A percentile compares a stretch with the other conserved stretches of the same genome.
Evolutionary conservation across 2,329 filamentous ascomycete genomes (phyloP).

Genomic region (Ceratocystis cubensis): DNA sequence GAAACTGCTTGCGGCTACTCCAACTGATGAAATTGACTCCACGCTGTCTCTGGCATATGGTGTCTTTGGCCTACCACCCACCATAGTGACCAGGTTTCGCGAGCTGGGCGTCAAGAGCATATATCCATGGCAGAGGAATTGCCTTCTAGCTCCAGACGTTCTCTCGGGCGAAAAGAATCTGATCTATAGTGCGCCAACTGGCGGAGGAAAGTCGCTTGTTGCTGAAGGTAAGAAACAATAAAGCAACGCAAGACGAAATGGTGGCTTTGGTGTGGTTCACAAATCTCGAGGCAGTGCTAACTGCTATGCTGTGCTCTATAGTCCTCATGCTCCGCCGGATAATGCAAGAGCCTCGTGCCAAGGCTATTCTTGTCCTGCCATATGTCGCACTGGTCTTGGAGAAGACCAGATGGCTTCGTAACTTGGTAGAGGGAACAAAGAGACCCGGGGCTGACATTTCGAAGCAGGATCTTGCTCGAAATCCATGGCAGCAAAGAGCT

Average conservation of each 20-base stretch:
- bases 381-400: constrained; percentile 73
- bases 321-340: constrained; percentile 62
- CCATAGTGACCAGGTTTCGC: constrained; percentile 52
- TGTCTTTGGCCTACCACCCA: constrained; percentile 47
- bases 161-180: constrained; percentile 54
- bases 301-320: constrained; percentile 21
- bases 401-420: constrained; percentile 61
- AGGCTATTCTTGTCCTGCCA: constrained; percentile 60
- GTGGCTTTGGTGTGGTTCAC: neutral
- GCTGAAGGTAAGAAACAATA: constrained; percentile 39
- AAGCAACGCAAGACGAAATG: neutral
- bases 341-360: constrained; percentile 49
- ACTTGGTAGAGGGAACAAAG: constrained; percentile 48
- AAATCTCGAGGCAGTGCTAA: constrained; percentile 12
- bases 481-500: constrained; percentile 42
- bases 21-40: constrained; percentile 39
- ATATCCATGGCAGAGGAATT: constrained; percentile 69
- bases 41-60: constrained; percentile 50
- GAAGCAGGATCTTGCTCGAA: constrained; percentile 29
- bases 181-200: constrained; percentile 69
- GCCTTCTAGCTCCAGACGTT: constrained; percentile 54
- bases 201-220: constrained; percentile 65
- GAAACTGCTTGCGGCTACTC: constrained; percentile 39
- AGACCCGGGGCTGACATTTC: constrained; percentile 29
- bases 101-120: constrained; percentile 57